Percentiles rank a stretch among this genome's conserved stretches.
phyloP scores from a whole-genome alignment of 1,139 yeast species.

The Meyerozyma elateridarum region DNA sequence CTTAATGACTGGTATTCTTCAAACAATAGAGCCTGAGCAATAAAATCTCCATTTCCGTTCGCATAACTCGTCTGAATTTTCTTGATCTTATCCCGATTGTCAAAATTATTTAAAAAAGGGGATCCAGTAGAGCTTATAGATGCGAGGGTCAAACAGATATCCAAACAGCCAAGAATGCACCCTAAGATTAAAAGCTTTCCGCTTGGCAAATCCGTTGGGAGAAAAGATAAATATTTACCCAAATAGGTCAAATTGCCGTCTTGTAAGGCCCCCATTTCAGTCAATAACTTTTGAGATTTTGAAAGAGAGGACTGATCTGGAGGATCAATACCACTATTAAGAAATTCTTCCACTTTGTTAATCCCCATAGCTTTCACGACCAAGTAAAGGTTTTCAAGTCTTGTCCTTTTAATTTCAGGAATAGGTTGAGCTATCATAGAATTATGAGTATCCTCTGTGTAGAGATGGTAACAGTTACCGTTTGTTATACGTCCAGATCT shows the following conservation, averaged over 20 bases:
- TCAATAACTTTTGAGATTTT: constrained; percentile 58
- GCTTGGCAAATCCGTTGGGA: constrained; percentile 83
- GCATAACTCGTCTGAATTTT: constrained; percentile 38
- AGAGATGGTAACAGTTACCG: constrained; percentile 80
- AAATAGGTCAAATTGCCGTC: constrained; percentile 61
- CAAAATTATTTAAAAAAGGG: constrained; percentile 63
- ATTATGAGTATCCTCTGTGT: constrained; percentile 56
- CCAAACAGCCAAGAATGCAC: constrained; percentile 80
- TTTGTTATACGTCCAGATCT: constrained; percentile 94
- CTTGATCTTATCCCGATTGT: constrained; percentile 62
- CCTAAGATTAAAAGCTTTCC: constrained; percentile 80
- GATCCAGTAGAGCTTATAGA: constrained; percentile 69
- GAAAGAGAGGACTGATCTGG: constrained; percentile 59
- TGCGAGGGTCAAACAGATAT: constrained; percentile 67
- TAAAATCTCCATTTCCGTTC: constrained; percentile 60
- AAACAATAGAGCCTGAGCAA: constrained; percentile 58
- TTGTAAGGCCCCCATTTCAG: constrained; percentile 68
- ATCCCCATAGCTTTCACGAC: constrained; percentile 89
- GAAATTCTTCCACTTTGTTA: constrained; percentile 60
- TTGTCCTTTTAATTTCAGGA: constrained; percentile 84
- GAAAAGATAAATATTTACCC: constrained; percentile 74
- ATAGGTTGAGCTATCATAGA: constrained; percentile 68
- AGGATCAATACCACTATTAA: constrained; percentile 75
- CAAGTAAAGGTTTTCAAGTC: constrained; percentile 76
- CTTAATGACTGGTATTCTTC: constrained; percentile 43